Conservation (phyloP, 345 rosid genomes). For the Hibiscus syriacus region DNA sequence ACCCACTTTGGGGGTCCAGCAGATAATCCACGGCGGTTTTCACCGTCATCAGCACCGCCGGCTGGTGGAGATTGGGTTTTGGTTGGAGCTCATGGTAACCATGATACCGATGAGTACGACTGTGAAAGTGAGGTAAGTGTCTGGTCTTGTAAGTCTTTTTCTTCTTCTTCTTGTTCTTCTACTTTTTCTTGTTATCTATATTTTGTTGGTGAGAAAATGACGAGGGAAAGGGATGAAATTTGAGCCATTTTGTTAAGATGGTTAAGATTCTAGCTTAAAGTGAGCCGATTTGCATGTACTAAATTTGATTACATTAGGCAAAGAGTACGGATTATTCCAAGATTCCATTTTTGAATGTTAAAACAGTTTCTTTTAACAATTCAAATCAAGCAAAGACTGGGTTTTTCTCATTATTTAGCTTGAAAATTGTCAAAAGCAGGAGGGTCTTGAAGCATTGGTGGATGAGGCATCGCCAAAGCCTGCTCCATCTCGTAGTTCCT, state of each 20-base stretch:
- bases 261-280: not conserved
- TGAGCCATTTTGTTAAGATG: not conserved
- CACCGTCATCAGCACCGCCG: conserved; percentile 16
- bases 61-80: conserved; percentile 34
- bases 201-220: conserved; percentile 10
- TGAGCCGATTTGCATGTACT: not conserved
- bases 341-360: not conserved
- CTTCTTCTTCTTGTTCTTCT: no score
- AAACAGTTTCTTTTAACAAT: not conserved
- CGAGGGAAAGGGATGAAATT: not conserved
- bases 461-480: conserved; percentile 45
- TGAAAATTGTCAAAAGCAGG: conserved; percentile 25
- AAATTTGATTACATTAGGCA: no score
- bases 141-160: not conserved
- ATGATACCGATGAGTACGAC: conserved; percentile 61
- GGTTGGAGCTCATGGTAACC: conserved; percentile 23
- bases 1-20: conserved; percentile 5
- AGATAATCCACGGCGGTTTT: conserved; percentile 6
- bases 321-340: not conserved
- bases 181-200: no score
- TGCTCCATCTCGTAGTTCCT: conserved; percentile 46
- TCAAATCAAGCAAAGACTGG: not conserved
- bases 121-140: conserved; percentile 69
- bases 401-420: not conserved
- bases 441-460: conserved; percentile 54